Percentiles rank a stretch among this genome's conserved stretches.
These are phyloP conservation scores for Apophysomyces trapeziformis DNA, from an alignment of 371 early-diverging fungal species.

Conservation along the genomic window DNA sequence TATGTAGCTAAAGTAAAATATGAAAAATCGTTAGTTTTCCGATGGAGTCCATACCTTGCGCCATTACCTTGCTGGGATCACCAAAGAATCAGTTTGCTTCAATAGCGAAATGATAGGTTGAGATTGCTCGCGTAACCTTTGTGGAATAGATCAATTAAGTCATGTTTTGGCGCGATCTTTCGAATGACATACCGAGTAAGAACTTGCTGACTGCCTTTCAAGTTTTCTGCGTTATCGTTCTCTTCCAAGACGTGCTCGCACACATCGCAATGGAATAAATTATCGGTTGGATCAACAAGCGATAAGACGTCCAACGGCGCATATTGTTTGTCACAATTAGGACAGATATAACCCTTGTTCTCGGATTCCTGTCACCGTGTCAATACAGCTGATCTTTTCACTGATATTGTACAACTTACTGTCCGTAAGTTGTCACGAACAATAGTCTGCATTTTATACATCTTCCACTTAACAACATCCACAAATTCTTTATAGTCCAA, in stretches of 20 bases:
- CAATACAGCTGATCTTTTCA: background rate
- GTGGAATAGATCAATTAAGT: background rate
- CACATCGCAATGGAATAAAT: constrained; percentile 63
- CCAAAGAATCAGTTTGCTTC: constrained; percentile 79
- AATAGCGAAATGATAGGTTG: constrained; percentile 81
- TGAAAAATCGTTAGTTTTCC: background rate
- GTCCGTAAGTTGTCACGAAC: constrained; percentile 73
- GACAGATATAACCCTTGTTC: constrained; percentile 76
- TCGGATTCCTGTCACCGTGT: constrained; percentile 57
- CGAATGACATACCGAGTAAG: constrained; percentile 26
- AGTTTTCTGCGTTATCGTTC: constrained; percentile 69
- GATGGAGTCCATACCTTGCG: background rate
- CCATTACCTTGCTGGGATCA: constrained; percentile 64
- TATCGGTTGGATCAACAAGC: constrained; percentile 52
- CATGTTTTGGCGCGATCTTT: constrained; percentile 2
- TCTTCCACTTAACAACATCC: constrained; percentile 91
- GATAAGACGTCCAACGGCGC: constrained; percentile 61
- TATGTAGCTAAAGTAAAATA: constrained; percentile 38
- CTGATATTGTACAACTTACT: constrained; percentile 34
- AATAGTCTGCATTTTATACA: constrained; percentile 81
- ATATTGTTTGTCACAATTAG: constrained; percentile 59
- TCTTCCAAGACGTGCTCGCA: constrained; percentile 67
- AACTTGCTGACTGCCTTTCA: constrained; percentile 49
- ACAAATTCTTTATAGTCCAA: constrained; percentile 93
- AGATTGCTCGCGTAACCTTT: constrained; percentile 79